Conservation (phyloP, 2,329 filamentous ascomycete genomes). For the Alternaria conjuncta region DNA sequence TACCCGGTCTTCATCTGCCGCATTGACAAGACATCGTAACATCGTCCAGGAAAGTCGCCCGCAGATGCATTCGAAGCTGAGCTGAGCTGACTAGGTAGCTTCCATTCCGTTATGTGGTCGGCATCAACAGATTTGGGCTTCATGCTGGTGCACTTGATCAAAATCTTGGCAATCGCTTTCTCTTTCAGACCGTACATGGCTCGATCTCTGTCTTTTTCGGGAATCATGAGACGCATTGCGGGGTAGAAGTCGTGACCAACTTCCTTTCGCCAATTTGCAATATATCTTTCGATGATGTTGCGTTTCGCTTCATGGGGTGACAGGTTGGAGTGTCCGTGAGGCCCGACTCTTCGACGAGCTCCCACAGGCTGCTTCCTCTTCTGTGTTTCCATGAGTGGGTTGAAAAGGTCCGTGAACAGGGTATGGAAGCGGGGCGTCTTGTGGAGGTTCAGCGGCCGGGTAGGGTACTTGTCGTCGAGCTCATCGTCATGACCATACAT, state of each 20-base stretch:
- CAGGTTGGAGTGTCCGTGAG: conserved; percentile 63
- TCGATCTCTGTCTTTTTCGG: conserved; percentile 89
- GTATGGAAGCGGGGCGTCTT: conserved; percentile 83
- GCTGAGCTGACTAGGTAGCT: conserved; percentile 71
- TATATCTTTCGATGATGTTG: conserved; percentile 84
- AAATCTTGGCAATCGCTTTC: conserved; percentile 82
- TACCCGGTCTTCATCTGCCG: conserved; percentile 75
- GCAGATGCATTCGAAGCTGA: conserved; percentile 62
- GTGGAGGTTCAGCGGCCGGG: conserved; percentile 80
- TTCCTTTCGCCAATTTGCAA: conserved; percentile 82
- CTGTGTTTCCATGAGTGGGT: conserved; percentile 78
- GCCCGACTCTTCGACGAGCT: conserved; percentile 64
- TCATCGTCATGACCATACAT: conserved; percentile 57
- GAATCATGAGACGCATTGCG: conserved; percentile 86
- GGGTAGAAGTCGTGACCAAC: conserved; percentile 95
- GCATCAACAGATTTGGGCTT: conserved; percentile 89
- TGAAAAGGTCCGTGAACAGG: conserved; percentile 79
- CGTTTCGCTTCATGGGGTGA: conserved; percentile 79
- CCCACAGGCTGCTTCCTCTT: conserved; percentile 68
- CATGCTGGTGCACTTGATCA: conserved; percentile 94
- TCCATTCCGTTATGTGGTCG: conserved; percentile 87
- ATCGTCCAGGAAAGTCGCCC: conserved; percentile 91
- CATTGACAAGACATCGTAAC: conserved; percentile 85
- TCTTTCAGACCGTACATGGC: conserved; percentile 96
- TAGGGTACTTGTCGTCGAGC: conserved; percentile 68